phyloP scores from a whole-genome alignment of 768 basidiomycete species.

The Solioccasus polychromus region DNA sequence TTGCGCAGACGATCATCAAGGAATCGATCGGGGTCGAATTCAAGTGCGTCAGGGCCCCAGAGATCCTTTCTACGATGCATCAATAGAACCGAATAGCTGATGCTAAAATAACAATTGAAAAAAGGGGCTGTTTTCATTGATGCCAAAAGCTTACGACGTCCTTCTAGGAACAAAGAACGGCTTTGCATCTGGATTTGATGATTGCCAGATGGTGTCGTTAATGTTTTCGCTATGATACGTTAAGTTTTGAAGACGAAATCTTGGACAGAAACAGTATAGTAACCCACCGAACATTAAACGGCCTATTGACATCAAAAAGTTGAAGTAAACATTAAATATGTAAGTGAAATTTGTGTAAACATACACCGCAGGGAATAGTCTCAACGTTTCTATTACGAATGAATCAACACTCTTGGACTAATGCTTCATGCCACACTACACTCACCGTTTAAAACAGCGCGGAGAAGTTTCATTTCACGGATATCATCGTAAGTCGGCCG shows the following conservation, averaged over 20 bases:
- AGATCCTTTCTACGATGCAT: slow-evolving; percentile 38
- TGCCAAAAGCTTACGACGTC: slow-evolving; percentile 14
- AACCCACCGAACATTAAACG: slow-evolving; percentile 33
- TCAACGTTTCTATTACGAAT: slow-evolving; percentile 26
- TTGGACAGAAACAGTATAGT: not conserved
- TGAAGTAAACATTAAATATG: not conserved
- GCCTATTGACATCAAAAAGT: slow-evolving; percentile 17
- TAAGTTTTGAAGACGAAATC: not conserved
- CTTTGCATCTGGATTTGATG: slow-evolving; percentile 19
- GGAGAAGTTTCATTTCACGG: slow-evolving; percentile 40
- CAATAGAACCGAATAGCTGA: slow-evolving; percentile 27
- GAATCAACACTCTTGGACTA: not conserved
- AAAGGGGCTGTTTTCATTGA: not conserved
- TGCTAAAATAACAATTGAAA: slow-evolving; percentile 9
- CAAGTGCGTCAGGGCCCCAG: slow-evolving; percentile 37
- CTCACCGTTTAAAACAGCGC: slow-evolving; percentile 46
- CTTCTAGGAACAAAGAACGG: slow-evolving; percentile 30
- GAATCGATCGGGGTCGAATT: slow-evolving; percentile 42
- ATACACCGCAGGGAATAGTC: slow-evolving; percentile 34
- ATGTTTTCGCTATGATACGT: slow-evolving; percentile 16
- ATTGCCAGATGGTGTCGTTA: slow-evolving; percentile 23
- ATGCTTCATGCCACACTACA: not conserved
- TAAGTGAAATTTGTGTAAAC: not conserved
- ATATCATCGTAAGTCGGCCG: slow-evolving; percentile 43
- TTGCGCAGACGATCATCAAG: slow-evolving; percentile 34